Evolutionary conservation across 805 yeast species (phyloP), one percentile per base, ranked within the genome.

Genomic region (Cyberlindnera mississippiensis): DNA sequence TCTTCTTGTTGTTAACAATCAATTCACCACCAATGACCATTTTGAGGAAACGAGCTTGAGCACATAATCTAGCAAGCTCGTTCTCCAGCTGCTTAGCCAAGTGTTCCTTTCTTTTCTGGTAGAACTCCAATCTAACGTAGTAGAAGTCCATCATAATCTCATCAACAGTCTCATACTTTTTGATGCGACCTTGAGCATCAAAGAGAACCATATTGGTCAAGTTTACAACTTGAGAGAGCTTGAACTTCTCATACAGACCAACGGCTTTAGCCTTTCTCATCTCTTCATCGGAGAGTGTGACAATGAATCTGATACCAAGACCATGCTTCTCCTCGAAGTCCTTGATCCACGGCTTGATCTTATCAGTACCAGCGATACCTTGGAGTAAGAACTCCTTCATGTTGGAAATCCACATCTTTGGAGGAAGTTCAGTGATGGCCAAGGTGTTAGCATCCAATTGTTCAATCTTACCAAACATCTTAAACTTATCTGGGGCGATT

Each of bases 271-370:
- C 75, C 54, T 86, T 85, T 18, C 66, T 73, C 98, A 93, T 91
- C 59, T 91, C 96, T 35, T 81, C 91, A 40, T 73, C 75, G 10
- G 80, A 67, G 49, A 93, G 66, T 28, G 79, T 86, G 22, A 93
- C 77, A 20, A 86, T 78, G 56, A 93, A 93, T 47, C 81, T 78
- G 49, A 93, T 81, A 31, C 81, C 83, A 43, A 78, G 71, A 14
- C 88, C 85, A 62, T 93, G 99, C 61, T 91, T 96, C 59, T 93
- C 99, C 52, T 83, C 88, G 81, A 90, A 78, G 63, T 91, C 97
- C 52, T 87, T 90, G 47, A 91, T 88, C 95, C 97, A 91, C 18
- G 89, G 78, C 44, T 72, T 72, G 14, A 63, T 67, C 56, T 83
- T 88, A 28, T 89, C 96, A 40, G 70, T 75, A n/a, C 90, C 90